Conservation (phyloP, 2,329 filamentous ascomycete genomes). For the Amauroascus verrucosus region DNA sequence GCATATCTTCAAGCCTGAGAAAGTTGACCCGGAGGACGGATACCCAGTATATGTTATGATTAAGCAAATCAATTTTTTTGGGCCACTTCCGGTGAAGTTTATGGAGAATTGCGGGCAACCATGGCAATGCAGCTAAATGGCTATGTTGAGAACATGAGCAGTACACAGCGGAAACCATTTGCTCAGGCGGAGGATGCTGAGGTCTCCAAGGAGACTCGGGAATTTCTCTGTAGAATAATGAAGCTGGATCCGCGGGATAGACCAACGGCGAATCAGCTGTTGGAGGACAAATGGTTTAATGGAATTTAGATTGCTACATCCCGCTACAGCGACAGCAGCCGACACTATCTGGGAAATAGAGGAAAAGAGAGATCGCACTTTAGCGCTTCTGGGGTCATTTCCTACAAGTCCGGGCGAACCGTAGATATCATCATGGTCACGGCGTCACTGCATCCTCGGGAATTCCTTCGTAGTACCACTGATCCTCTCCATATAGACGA, state of each 20-base stretch:
- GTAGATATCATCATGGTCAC: no score
- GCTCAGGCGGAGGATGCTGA: constrained; percentile 4
- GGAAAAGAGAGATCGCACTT: no score
- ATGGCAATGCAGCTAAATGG: constrained; percentile 2
- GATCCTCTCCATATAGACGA: no score
- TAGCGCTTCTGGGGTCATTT: no score
- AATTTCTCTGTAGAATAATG: constrained; percentile 19
- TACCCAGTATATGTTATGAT: constrained; percentile 21
- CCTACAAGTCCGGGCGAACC: no score
- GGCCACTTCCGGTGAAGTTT: constrained; percentile 20
- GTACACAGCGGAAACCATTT: constrained; percentile 10
- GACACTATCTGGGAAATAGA: no score
- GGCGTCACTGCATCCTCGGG: no score
- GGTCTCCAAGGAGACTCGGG: constrained; percentile 8
- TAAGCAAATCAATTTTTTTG: constrained; percentile 20
- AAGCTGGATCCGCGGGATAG: constrained; percentile 22
- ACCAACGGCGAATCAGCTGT: constrained; percentile 20
- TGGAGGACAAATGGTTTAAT: constrained; percentile 17
- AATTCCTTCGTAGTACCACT: no score
- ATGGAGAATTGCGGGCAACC: constrained; percentile 17
- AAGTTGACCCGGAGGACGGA: constrained; percentile 17
- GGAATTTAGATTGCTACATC: not conserved
- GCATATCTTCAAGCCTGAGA: constrained; percentile 20
- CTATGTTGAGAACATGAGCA: not conserved
- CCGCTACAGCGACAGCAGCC: no score